Evolutionary conservation across 2,329 filamentous ascomycete genomes (phyloP), one percentile per base, ranked within the genome.

Genomic region (Penicillium decumbens): DNA sequence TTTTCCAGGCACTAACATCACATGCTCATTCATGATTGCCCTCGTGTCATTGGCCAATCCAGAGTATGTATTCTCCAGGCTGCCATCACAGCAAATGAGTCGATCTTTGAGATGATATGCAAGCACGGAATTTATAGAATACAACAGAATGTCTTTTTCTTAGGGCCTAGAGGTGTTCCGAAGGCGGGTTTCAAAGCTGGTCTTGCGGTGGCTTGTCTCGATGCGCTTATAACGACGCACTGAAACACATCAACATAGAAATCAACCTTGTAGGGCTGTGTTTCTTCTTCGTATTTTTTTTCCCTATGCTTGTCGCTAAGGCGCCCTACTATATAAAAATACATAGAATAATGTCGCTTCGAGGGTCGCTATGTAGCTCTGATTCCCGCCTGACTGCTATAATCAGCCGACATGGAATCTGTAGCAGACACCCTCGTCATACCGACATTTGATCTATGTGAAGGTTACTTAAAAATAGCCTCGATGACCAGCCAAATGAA

Each of bases 401-500:
- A 12, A 4, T 20, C 15, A 20, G 18, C 6, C 7, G 33, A 12
- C 3, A 9, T 12, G 3, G 3, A 35, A 35, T 10, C 8, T 20
- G 30, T 6, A 15, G 30, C 15, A 35, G 32, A 8, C 15, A 23
- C 18, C 12, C 12, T 45, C 12, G 8, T 41, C 37, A 41, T 41
- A 35, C 4, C 20, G 18, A 10, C 38, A 18, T 18, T 24, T 45
- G 42, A 50, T 41, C 32, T n/a, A 35, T 10, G n/a, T 7, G 10
- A 28, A 2, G 10, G 23, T 25, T 5, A 30, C 30, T 25, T 7
- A 12, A 43, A 43, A 29, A 33, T 29, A 24, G 25, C 42, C 25
- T 35, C 27, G 32, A 43, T 29, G 23, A 12, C 20, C 15, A 23
- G 15, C 25, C 13, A 45, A 24, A 38, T 30, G 56, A 56, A 49